Evolutionary conservation across 306 rosid genomes (phyloP).

Genomic region (Lagenaria siceraria): DNA sequence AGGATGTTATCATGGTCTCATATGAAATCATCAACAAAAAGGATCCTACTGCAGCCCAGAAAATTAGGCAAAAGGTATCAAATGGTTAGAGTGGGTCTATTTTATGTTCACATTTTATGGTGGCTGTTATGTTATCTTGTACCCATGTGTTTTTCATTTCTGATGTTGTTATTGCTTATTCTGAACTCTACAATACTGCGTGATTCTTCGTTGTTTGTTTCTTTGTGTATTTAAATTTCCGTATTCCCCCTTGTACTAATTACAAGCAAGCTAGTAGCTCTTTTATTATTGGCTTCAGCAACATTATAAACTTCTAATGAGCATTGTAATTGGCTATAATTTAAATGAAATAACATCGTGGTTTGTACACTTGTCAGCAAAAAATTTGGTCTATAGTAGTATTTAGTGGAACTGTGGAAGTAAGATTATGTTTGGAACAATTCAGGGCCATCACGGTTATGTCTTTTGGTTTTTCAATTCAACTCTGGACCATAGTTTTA

Average conservation of each 20-base stretch:
- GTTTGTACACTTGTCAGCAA: background rate
- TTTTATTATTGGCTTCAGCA: background rate
- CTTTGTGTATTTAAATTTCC: background rate
- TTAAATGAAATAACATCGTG: background rate
- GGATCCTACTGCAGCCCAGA: constrained; percentile 82
- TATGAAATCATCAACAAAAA: constrained; percentile 87
- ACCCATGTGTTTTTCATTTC: background rate
- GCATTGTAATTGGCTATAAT: background rate
- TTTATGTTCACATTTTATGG: background rate
- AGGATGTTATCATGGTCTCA: constrained; percentile 88
- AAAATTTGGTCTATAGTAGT: background rate
- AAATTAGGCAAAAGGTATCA: constrained; percentile 83
- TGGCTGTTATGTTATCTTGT: background rate
- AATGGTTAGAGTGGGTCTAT: background rate
- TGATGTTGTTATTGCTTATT: background rate
- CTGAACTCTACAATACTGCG: background rate
- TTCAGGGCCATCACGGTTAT: background rate
- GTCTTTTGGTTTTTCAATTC: background rate
- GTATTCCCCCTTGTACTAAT: background rate
- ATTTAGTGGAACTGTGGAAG: background rate
- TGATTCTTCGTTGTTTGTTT: background rate
- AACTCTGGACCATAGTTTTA: background rate
- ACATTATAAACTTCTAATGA: background rate
- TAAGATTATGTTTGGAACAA: background rate
- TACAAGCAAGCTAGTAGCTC: background rate